A percentile compares a stretch with the other conserved stretches of the same genome.
Evolutionary conservation across 768 basidiomycete genomes (phyloP).

Genomic region (Termitomyces sp.): DNA sequence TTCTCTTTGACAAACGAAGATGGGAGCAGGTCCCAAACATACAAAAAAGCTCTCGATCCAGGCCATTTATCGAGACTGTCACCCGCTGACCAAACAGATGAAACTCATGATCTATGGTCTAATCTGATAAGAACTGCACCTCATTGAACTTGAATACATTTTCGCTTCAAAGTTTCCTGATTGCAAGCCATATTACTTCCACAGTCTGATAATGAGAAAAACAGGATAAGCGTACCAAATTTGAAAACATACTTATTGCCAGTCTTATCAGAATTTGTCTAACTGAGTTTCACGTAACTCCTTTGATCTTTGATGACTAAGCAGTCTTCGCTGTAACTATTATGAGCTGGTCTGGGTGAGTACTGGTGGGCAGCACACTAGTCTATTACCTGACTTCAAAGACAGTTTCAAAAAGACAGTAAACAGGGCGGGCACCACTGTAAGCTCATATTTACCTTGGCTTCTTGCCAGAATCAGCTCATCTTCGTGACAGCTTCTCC

Average conservation of each 20-base stretch:
- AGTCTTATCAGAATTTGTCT: background rate
- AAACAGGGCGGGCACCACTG: conserved; percentile 87
- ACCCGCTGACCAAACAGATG: background rate
- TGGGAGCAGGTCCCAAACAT: conserved; percentile 1
- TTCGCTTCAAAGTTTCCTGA: background rate
- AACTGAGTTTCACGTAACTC: background rate
- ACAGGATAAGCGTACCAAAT: background rate
- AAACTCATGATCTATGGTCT: background rate
- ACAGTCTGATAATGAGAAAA: background rate
- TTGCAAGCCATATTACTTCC: background rate
- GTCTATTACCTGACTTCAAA: conserved; percentile 1
- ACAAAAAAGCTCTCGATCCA: background rate
- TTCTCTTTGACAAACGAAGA: background rate
- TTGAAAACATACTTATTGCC: background rate
- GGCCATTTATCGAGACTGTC: background rate
- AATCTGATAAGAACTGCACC: background rate
- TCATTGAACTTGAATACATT: background rate
- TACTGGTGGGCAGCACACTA: background rate
- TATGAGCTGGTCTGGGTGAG: conserved; percentile 29
- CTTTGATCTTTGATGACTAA: conserved; percentile 11
- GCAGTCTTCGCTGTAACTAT: conserved; percentile 12
- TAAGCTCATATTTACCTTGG: conserved; percentile 28
- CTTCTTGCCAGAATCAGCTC: conserved; percentile 10
- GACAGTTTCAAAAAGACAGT: conserved; percentile 89
- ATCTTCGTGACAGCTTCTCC: conserved; percentile 59